Base-by-base conservation (phyloP, 116 monocot genomes). In the Iris pallida region DNA sequence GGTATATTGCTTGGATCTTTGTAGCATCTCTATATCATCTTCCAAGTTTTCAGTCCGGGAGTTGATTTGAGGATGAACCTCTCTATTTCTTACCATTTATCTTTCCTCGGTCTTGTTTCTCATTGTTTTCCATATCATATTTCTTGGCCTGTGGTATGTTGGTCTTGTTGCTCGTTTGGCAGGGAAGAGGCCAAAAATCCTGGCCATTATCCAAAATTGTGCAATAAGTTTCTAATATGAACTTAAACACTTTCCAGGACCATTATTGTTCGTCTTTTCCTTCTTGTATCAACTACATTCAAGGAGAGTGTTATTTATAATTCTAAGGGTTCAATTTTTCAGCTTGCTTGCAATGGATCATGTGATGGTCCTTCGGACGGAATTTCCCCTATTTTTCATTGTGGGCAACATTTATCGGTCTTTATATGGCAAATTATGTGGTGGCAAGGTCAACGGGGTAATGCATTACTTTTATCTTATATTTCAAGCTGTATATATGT, bases 21-120 rank as follows among this genome's bases (percentile, higher is more conserved):
- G 68, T 92, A 47, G 97, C 97, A 64, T 92, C 97, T 59, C 63
- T 92, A 42, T 90, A 97, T 74, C 97, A 97, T 76, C 87, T 97
- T 67, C 97, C 97, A 16, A 97, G 97, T 85, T 97, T 97, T 80
- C 97, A 92, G 69, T 97, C 97, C 70, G 97, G 97, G 97, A 68
- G 77, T 97, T 68, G 97, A 97, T 76, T 76, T 97, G 77, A 86
- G 97, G 69, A 97, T 97, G 97, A 97, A 92, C 57, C 81, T 97
- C 97, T 44, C 47, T 97, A 9, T 97, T 87, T 69, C 73, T 97
- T 41, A 92, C 83, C 15, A 85, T 97, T 73, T 97, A 87, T 54
- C 77, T 87, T 63, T 79, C 92, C 43, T 97, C 97, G 60, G 81
- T 97, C 57, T 15, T 90, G 59, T 92, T 97, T 68, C 83, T 97